Base-by-base conservation (phyloP, 1,139 yeast species). In the Kodamaea arcana region DNA sequence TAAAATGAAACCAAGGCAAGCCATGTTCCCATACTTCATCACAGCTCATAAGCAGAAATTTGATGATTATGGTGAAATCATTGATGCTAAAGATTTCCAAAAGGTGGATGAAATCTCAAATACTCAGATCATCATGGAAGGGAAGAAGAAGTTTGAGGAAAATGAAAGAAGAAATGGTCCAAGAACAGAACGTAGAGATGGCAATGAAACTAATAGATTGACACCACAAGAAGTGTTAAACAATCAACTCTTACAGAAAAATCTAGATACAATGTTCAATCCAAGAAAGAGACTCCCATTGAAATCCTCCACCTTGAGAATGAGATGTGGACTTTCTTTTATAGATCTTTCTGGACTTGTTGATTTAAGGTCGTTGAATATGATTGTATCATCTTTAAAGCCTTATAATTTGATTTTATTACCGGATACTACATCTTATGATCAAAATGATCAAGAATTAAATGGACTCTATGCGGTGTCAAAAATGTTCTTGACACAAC, bases 331-430 rank as follows among this genome's bases (percentile, higher is more conserved):
- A 1, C 62, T 90, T 15, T 75, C 87, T 6, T 88, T 69, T 54
- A 77, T 92, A 36, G 97, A 92, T 54, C 69, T 90, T 42, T 78
- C 90, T 12, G 96, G 97, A 11, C 60, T 84, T 15, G 94, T 88
- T 2, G 97, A 92, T 52, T 68, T 83, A 41, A 71, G 97, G 43
- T 90, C 97, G 0, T 62, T 88, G 41, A 73, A 82, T 37, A 79
- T 86, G 59, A 85, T 90, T 41, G 71, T 87, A 29, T 86, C 94
- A 22, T 73, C 84, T 2, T 64, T 92, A 36, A 85, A 85, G 48
- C 96, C 98, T 7, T 73, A 80, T 37, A 81, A 82, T 49, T 69
- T 90, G 32, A 65, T 92, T 14, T 57, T 86, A 14, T 54, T 73
- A 13, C 71, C 76, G 2, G 82, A 77, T 37, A 52, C 65, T 10